These are phyloP conservation scores for Calonectria pauciramosa DNA, from an alignment of 2,329 filamentous ascomycete genomes.

Conservation along the genomic window DNA sequence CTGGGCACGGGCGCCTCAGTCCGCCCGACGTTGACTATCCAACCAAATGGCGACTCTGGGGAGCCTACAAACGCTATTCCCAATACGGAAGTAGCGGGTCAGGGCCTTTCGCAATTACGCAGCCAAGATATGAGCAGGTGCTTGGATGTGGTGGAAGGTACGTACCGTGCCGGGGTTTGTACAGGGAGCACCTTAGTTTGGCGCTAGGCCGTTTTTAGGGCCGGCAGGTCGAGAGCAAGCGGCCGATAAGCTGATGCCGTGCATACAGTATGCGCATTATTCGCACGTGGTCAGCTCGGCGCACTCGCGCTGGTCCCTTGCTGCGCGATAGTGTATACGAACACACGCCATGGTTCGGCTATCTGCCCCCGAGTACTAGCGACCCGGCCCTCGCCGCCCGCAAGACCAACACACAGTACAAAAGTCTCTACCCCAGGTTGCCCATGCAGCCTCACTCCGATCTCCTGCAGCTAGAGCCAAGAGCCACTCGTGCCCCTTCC, in stretches of 20 bases:
- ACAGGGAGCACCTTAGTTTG: conserved; percentile 31
- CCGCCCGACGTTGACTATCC: conserved; percentile 41
- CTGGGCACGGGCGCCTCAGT: conserved; percentile 36
- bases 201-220: conserved; percentile 40
- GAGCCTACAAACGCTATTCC: conserved; percentile 32
- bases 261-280: conserved; percentile 38
- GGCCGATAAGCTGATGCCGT: conserved; percentile 47
- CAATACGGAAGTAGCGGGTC: conserved; percentile 26
- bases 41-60: conserved; percentile 38
- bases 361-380: conserved; percentile 36
- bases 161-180: conserved; percentile 32
- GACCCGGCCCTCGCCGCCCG: conserved; percentile 38
- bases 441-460: conserved; percentile 44
- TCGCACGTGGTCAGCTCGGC: conserved; percentile 24
- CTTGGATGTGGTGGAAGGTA: conserved; percentile 26
- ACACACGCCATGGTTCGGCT: neutral
- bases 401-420: conserved; percentile 39
- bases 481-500: conserved; percentile 48
- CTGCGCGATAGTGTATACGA: conserved; percentile 14
- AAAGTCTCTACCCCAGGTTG: conserved; percentile 43
- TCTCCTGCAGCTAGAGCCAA: conserved; percentile 43
- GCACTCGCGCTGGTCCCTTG: neutral
- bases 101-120: conserved; percentile 42
- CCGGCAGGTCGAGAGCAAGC: conserved; percentile 42
- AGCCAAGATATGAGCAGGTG: conserved; percentile 37